phyloP scores from a whole-genome alignment of 2,329 filamentous ascomycete species.

The Botryosphaeria dothidea region DNA sequence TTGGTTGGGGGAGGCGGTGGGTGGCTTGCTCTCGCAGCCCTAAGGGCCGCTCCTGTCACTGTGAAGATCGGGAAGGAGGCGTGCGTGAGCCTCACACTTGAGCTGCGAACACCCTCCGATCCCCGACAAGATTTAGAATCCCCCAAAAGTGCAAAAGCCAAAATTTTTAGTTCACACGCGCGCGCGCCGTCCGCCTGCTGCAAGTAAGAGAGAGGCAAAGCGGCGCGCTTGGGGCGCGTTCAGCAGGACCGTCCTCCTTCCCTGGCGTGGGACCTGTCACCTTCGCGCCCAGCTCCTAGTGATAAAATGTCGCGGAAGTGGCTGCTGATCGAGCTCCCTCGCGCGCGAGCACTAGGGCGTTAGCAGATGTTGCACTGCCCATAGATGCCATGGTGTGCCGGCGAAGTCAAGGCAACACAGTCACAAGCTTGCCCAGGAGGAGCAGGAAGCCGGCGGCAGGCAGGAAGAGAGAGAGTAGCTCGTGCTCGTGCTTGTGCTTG shows the following conservation, averaged over 20 bases:
- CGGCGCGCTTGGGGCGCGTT: background rate
- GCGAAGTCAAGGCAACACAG: background rate
- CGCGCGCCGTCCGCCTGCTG: background rate
- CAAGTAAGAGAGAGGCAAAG: slow-evolving; percentile 7
- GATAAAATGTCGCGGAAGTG: slow-evolving; percentile 10
- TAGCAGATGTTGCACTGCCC: slow-evolving; percentile 8
- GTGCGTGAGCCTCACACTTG: slow-evolving; percentile 8
- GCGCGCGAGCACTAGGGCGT: background rate
- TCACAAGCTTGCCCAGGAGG: too few relatives aligned
- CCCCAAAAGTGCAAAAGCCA: background rate
- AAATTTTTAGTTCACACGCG: background rate
- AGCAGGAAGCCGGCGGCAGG: too few relatives aligned
- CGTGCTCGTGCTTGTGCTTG: background rate
- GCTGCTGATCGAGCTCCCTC: background rate
- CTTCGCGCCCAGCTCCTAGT: background rate
- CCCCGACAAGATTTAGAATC: background rate
- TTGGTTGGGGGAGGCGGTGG: background rate
- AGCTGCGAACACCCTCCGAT: slow-evolving; percentile 16
- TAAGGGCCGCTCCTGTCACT: background rate
- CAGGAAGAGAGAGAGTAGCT: background rate
- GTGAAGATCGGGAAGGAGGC: background rate
- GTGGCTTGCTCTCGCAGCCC: background rate
- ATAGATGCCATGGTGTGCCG: background rate
- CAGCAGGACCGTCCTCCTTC: too few relatives aligned
- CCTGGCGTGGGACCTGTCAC: slow-evolving; percentile 4